phyloP scores from a whole-genome alignment of 176 grass and related monocot genomes.

The Ananas comosus region DNA sequence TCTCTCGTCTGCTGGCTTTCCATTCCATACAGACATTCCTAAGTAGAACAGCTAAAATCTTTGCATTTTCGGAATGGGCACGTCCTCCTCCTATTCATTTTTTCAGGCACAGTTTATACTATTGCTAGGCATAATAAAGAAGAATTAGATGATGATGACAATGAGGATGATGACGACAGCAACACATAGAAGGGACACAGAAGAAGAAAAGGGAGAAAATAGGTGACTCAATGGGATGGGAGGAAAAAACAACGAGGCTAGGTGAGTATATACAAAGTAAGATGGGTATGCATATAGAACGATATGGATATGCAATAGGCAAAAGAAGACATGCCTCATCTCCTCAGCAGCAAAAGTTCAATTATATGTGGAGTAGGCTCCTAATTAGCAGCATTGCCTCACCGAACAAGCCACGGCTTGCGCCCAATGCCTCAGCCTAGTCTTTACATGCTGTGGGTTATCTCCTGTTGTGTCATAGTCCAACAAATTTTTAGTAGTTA shows the following conservation, averaged over 20 bases:
- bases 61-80: neutral
- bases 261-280: neutral
- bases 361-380: neutral
- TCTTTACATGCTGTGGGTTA: constrained; percentile 8
- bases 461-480: neutral
- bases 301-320: neutral
- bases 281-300: neutral
- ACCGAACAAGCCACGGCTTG: constrained; percentile 6
- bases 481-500: too few relatives aligned
- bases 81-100: neutral
- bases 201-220: neutral
- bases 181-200: neutral
- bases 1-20: too few relatives aligned
- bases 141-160: neutral
- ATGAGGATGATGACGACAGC: neutral
- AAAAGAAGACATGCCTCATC: neutral
- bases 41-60: too few relatives aligned
- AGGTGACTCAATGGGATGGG: neutral
- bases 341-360: neutral
- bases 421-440: constrained; percentile 10
- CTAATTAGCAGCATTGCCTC: constrained; percentile 4
- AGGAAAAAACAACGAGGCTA: neutral
- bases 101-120: neutral
- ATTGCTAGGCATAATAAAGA: neutral
- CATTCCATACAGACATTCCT: too few relatives aligned